phyloP scores from a whole-genome alignment of 2,329 filamentous ascomycete genomes.

The Ceratocystis huliohia region DNA sequence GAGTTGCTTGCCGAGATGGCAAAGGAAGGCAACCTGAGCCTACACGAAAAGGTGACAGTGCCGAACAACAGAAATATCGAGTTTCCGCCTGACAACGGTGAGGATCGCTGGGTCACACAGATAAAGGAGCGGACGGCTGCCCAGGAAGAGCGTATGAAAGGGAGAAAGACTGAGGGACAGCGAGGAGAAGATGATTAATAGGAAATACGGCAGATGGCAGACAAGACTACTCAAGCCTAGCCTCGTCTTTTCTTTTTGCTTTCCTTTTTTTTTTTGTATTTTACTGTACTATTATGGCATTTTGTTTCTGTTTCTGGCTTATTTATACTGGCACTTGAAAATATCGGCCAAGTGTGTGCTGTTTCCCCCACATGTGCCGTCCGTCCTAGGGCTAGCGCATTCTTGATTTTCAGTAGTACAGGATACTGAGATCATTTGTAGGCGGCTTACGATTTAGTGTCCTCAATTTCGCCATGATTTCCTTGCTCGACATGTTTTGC shows the following conservation, averaged over 20 bases:
- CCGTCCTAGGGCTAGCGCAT: neutral
- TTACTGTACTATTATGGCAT: constrained; percentile 16
- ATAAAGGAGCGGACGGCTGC: constrained; percentile 3
- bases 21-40: constrained; percentile 6
- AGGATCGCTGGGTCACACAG: constrained; percentile 11
- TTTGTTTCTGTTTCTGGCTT: neutral
- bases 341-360: constrained; percentile 7
- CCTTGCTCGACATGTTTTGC: constrained; percentile 54
- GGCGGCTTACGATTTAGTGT: constrained; percentile 35
- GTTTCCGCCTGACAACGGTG: constrained; percentile 26
- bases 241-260: neutral
- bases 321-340: neutral
- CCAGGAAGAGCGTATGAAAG: constrained; percentile 5
- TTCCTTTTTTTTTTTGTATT: neutral
- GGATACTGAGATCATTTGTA: constrained; percentile 40
- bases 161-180: constrained; percentile 22
- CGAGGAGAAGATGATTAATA: neutral
- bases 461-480: constrained; percentile 57
- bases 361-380: constrained; percentile 3
- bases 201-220: neutral
- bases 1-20: constrained; percentile 25
- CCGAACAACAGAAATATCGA: constrained; percentile 33
- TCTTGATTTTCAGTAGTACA: constrained; percentile 35
- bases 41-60: constrained; percentile 25
- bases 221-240: neutral